Percentiles rank a stretch among this genome's conserved stretches.
Conservation (phyloP, 352 stramenopile species). For the Phytophthora rubi region DNA sequence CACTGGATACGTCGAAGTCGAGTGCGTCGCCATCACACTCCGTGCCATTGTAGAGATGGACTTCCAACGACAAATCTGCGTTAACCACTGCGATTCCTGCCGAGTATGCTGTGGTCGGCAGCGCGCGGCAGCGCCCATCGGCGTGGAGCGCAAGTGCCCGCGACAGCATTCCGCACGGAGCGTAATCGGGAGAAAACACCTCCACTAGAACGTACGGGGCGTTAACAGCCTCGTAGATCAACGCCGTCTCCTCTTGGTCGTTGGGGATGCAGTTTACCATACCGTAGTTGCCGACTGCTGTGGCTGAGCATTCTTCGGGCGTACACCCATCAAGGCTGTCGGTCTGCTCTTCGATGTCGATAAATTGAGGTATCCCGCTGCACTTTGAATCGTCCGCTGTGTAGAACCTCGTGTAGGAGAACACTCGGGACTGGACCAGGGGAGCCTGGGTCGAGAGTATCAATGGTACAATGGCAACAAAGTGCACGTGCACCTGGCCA, state of each 20-base stretch:
- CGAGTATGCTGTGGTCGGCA: neutral
- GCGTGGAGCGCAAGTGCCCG: constrained; percentile 1
- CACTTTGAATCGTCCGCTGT: neutral
- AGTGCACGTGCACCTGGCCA: too few species aligned
- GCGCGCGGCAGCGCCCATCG: neutral
- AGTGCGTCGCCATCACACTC: neutral
- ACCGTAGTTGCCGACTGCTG: neutral
- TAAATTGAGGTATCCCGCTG: neutral
- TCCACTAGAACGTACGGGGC: constrained; percentile 3
- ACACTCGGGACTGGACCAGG: neutral
- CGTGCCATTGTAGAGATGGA: constrained; percentile 4
- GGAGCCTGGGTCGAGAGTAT: too few species aligned
- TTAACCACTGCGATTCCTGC: neutral
- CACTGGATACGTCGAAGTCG: constrained; percentile 1
- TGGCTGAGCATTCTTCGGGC: neutral
- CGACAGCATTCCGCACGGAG: neutral
- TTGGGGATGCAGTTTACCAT: constrained; percentile 3
- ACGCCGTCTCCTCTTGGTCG: constrained; percentile 5
- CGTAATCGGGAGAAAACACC: constrained; percentile 4
- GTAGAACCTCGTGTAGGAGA: neutral
- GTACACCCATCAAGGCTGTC: neutral
- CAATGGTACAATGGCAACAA: too few species aligned
- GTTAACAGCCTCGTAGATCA: neutral
- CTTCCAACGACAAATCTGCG: constrained; percentile 2
- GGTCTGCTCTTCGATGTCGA: neutral